A percentile compares a stretch with the other conserved stretches of the same genome.
Conservation (phyloP, 2,329 filamentous ascomycete genomes). For the Diaporthe ampelina region DNA sequence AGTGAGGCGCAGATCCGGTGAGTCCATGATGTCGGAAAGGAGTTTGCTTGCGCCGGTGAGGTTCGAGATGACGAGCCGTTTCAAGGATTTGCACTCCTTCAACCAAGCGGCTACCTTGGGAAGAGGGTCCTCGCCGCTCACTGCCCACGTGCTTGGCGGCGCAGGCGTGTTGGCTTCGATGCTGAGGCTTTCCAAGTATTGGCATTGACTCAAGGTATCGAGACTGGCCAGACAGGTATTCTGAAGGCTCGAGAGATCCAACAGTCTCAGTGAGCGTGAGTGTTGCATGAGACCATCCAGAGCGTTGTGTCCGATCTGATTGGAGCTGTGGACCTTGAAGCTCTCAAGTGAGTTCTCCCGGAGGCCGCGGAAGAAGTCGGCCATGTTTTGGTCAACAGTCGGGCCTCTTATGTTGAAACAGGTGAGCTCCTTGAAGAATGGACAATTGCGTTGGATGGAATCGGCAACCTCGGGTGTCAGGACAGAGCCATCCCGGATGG, state of each 20-base stretch:
- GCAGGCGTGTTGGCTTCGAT: conserved; percentile 49
- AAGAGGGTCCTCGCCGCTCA: conserved; percentile 45
- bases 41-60: conserved; percentile 67
- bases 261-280: conserved; percentile 51
- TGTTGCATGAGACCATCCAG: conserved; percentile 66
- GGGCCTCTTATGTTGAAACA: conserved; percentile 63
- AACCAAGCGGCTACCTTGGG: conserved; percentile 51
- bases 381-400: conserved; percentile 69
- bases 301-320: conserved; percentile 66
- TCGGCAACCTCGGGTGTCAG: conserved; percentile 67
- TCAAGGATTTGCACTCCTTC: conserved; percentile 59
- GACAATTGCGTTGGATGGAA: conserved; percentile 70
- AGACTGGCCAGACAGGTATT: conserved; percentile 48
- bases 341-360: conserved; percentile 68
- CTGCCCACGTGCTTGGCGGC: conserved; percentile 43
- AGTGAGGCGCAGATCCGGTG: conserved; percentile 59
- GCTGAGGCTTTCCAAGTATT: conserved; percentile 50
- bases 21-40: conserved; percentile 59
- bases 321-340: conserved; percentile 70
- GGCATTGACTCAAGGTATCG: conserved; percentile 51
- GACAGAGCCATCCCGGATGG: conserved; percentile 72
- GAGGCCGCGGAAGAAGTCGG: conserved; percentile 70
- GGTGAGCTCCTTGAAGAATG: conserved; percentile 71
- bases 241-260: conserved; percentile 51
- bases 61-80: conserved; percentile 62